phyloP scores from a whole-genome alignment of 768 basidiomycete genomes.

The Tylopilus sp. region DNA sequence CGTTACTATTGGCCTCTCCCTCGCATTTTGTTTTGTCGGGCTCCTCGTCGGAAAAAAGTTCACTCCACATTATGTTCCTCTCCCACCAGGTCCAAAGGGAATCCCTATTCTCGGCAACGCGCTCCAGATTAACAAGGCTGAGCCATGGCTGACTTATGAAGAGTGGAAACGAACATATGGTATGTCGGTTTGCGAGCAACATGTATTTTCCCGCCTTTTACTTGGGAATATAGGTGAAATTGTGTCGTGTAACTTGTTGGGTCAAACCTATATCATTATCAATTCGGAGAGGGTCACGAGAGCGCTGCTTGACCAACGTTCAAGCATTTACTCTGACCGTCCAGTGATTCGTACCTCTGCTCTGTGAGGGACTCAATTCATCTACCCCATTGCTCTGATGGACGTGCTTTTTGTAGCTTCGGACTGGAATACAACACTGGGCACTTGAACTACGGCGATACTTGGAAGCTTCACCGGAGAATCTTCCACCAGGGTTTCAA shows the following conservation, averaged over 20 bases:
- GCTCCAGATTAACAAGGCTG: conserved; percentile 20
- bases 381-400: neutral
- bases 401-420: conserved; percentile 12
- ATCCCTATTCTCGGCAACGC: conserved; percentile 27
- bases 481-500: conserved; percentile 15
- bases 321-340: conserved; percentile 22
- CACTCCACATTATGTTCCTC: conserved; percentile 14
- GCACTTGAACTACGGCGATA: conserved; percentile 17
- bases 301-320: conserved; percentile 25
- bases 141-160: conserved; percentile 32
- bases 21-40: conserved; percentile 1
- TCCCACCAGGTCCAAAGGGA: conserved; percentile 30
- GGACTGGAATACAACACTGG: conserved; percentile 23
- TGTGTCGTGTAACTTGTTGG: conserved; percentile 19
- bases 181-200: conserved; percentile 9
- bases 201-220: neutral
- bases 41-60: conserved; percentile 3
- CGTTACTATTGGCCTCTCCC: neutral
- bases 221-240: conserved; percentile 24
- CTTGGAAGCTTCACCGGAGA: conserved; percentile 16
- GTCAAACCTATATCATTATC: conserved; percentile 22
- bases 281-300: conserved; percentile 21
- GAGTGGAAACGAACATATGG: conserved; percentile 33
- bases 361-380: conserved; percentile 1
- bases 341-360: conserved; percentile 4